phyloP scores from a whole-genome alignment of 306 rosid species.

The Abrus pulchellus region DNA sequence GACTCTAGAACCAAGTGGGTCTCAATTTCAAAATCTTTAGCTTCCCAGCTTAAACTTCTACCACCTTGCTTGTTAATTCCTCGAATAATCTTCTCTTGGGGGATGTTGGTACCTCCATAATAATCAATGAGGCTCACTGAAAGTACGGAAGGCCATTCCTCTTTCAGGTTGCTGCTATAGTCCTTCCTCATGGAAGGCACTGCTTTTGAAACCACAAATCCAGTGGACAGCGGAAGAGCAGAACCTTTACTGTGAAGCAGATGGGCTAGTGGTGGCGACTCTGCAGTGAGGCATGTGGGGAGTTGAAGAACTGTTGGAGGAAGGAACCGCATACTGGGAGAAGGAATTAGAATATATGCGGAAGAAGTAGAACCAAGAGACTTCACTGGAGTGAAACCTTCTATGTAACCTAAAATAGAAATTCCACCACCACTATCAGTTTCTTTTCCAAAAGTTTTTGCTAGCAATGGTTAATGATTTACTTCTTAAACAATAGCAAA shows the following conservation, averaged over 20 bases:
- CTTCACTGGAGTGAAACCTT: constrained; percentile 97
- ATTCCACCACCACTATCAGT: constrained; percentile 60
- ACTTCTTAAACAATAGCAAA: constrained; percentile 37
- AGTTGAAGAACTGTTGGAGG: constrained; percentile 92
- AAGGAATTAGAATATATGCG: constrained; percentile 87
- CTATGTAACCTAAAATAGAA: constrained; percentile 66
- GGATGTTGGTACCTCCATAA: constrained; percentile 76
- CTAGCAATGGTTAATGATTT: constrained; percentile 36
- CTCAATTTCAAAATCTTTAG: constrained; percentile 79
- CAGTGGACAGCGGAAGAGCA: constrained; percentile 92
- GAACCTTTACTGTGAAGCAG: constrained; percentile 98
- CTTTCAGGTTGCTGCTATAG: constrained; percentile 75
- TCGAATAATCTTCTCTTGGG: constrained; percentile 75
- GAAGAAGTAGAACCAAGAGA: constrained; percentile 91
- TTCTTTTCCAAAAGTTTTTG: constrained; percentile 43
- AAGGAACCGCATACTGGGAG: constrained; percentile 96
- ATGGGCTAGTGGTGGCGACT: constrained; percentile 98
- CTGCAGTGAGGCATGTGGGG: constrained; percentile 97
- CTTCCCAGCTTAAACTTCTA: constrained; percentile 74
- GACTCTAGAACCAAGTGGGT: constrained; percentile 87
- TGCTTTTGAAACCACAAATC: constrained; percentile 92
- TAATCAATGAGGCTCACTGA: constrained; percentile 90
- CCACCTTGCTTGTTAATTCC: constrained; percentile 73
- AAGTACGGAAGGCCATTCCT: constrained; percentile 94
- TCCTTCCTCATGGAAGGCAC: constrained; percentile 93